Percentiles rank a stretch among this genome's conserved stretches.
These are phyloP conservation scores for Sporothrix protearum DNA, from an alignment of 2,329 filamentous ascomycete species.

Conservation along the genomic window DNA sequence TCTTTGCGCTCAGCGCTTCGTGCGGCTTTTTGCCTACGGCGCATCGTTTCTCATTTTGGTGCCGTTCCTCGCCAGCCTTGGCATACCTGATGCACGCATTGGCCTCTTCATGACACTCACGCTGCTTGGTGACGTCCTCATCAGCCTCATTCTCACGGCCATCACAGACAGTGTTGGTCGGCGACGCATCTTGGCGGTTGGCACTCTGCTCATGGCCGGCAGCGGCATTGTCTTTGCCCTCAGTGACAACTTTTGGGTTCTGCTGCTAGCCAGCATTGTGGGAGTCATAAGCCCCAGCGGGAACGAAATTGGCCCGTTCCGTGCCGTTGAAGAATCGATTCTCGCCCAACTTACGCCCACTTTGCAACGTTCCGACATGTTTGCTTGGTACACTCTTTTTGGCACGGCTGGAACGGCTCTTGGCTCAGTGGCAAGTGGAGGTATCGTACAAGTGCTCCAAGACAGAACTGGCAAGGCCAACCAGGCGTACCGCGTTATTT, in stretches of 20 bases:
- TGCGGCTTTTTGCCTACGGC: slow-evolving; percentile 62
- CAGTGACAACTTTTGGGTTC: slow-evolving; percentile 53
- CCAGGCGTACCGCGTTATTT: slow-evolving; percentile 53
- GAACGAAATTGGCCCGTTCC: slow-evolving; percentile 62
- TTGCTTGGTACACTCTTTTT: slow-evolving; percentile 58
- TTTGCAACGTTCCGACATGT: slow-evolving; percentile 51
- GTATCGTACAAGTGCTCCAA: slow-evolving; percentile 52
- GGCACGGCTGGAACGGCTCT: slow-evolving; percentile 59
- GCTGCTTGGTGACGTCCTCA: slow-evolving; percentile 54
- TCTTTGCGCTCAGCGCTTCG: slow-evolving; percentile 56
- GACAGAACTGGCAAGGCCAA: slow-evolving; percentile 14
- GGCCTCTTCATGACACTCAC: slow-evolving; percentile 66
- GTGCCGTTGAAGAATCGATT: slow-evolving; percentile 59
- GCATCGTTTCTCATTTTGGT: slow-evolving; percentile 56
- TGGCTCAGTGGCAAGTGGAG: slow-evolving; percentile 58
- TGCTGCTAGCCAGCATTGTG: slow-evolving; percentile 55
- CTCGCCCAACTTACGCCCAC: slow-evolving; percentile 53
- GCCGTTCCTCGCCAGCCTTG: slow-evolving; percentile 51
- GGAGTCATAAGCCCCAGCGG: slow-evolving; percentile 64
- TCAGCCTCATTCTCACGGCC: slow-evolving; percentile 57
- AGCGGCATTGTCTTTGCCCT: slow-evolving; percentile 56
- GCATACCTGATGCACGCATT: slow-evolving; percentile 49
- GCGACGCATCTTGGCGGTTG: slow-evolving; percentile 50
- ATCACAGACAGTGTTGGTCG: slow-evolving; percentile 56
- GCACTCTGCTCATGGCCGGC: slow-evolving; percentile 52